These are phyloP conservation scores for Trichosporon coremiiforme DNA, from an alignment of 1,284 basidiomycete genomes.

Conservation along the genomic window DNA sequence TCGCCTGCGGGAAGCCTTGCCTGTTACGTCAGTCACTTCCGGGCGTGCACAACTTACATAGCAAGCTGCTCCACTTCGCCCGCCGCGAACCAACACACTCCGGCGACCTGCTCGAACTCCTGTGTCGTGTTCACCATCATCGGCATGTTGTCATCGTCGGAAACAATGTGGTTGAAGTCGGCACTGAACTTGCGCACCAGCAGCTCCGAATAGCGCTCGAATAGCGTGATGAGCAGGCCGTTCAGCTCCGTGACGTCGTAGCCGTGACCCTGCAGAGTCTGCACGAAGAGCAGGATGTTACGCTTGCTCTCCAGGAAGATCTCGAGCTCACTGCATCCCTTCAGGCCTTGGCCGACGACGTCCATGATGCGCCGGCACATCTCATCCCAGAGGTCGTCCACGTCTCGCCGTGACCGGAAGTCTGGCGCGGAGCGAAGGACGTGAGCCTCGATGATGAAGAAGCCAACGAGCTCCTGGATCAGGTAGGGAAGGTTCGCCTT, in stretches of 20 bases:
- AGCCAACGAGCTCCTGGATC: conserved; percentile 94
- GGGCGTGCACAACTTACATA: conserved; percentile 59
- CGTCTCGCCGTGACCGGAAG: conserved; percentile 85
- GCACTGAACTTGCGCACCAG: conserved; percentile 79
- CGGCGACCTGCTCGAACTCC: conserved; percentile 76
- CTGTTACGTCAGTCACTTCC: conserved; percentile 57
- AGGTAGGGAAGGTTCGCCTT: conserved; percentile 62
- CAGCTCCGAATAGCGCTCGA: conserved; percentile 85
- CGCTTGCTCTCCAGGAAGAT: conserved; percentile 83
- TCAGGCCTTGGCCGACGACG: conserved; percentile 73
- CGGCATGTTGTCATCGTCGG: conserved; percentile 85
- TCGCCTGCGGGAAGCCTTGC: conserved; percentile 68
- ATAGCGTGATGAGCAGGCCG: conserved; percentile 79
- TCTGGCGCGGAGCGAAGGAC: conserved; percentile 78
- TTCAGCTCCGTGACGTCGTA: conserved; percentile 84
- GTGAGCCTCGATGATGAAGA: conserved; percentile 95
- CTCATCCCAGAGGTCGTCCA: conserved; percentile 95
- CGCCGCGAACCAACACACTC: conserved; percentile 80
- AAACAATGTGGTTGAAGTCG: conserved; percentile 79
- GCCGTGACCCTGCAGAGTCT: conserved; percentile 84
- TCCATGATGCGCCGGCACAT: conserved; percentile 76
- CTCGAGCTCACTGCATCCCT: conserved; percentile 77
- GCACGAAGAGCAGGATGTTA: conserved; percentile 80
- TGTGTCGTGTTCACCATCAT: conserved; percentile 77
- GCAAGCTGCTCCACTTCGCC: conserved; percentile 67